phyloP scores from a whole-genome alignment of 345 rosid genomes.

The Gynandropsis gynandra region DNA sequence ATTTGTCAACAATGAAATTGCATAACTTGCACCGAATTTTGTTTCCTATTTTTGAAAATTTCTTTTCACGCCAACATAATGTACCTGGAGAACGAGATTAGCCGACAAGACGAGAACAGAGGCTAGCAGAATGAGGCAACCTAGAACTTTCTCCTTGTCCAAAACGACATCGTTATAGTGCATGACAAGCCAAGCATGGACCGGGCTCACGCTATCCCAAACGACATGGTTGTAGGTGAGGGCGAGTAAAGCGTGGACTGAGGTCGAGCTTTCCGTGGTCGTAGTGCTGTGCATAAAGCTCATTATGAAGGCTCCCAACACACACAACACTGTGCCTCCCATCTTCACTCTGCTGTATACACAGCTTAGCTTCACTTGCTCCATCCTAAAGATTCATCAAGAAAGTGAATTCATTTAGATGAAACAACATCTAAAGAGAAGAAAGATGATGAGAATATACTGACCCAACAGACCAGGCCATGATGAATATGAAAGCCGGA shows the following conservation, averaged over 20 bases:
- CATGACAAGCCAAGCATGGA: constrained; percentile 16
- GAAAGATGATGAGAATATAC: background rate
- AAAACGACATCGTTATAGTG: constrained; percentile 13
- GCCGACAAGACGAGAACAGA: constrained; percentile 51
- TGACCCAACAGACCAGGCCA: constrained; percentile 75
- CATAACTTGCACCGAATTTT: too few species aligned
- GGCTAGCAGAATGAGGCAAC: constrained; percentile 60
- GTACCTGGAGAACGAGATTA: constrained; percentile 80
- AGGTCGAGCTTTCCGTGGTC: too few species aligned
- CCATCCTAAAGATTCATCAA: constrained; percentile 44
- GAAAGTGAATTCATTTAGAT: too few species aligned
- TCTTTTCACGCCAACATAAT: too few species aligned
- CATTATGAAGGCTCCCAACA: constrained; percentile 64
- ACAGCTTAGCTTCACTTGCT: constrained; percentile 63
- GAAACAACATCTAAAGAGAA: too few species aligned
- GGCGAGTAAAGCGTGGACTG: constrained; percentile 1
- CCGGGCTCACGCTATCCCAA: too few species aligned
- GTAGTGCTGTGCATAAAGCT: constrained; percentile 77
- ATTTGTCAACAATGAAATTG: too few species aligned
- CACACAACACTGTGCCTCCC: constrained; percentile 71
- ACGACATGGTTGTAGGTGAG: too few species aligned
- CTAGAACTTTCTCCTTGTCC: constrained; percentile 53
- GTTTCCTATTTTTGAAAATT: too few species aligned
- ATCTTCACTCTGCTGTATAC: constrained; percentile 73
- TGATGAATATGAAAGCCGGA: constrained; percentile 78